Evolutionary conservation across 2,329 filamentous ascomycete species (phyloP).

Genomic region (Periconia macrospinosa): DNA sequence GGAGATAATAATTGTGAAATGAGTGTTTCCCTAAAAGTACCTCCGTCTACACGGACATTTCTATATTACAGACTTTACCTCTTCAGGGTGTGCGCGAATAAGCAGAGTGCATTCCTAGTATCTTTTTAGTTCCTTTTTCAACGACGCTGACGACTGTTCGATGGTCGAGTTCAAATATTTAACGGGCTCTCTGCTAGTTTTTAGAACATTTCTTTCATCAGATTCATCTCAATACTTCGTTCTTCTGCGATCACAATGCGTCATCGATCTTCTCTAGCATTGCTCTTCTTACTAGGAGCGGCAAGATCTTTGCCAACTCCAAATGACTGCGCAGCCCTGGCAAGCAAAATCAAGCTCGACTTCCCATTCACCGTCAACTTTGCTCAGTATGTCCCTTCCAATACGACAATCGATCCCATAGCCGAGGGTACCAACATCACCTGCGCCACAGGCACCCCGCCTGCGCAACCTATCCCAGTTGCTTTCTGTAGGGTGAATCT

Average conservation of each 20-base stretch:
- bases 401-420: slow-evolving; percentile 7
- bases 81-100: no score
- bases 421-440: slow-evolving; percentile 10
- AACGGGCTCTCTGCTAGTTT: no score
- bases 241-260: not conserved
- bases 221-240: no score
- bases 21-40: no score
- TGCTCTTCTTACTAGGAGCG: not conserved
- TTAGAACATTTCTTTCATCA: no score
- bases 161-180: no score
- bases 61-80: no score
- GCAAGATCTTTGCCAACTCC: not conserved
- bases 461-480: slow-evolving; percentile 25
- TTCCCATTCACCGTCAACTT: slow-evolving; percentile 10
- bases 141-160: no score
- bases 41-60: no score
- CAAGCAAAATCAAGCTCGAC: slow-evolving; percentile 3
- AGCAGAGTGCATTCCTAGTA: no score
- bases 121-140: no score
- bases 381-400: slow-evolving; percentile 10
- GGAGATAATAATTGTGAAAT: no score
- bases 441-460: not conserved
- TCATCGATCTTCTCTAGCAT: not conserved
- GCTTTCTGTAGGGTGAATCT: slow-evolving; percentile 33
- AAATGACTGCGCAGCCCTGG: slow-evolving; percentile 2